Conservation (phyloP, 192 early-diverging fungal genomes). For the Gryganskiella cystojenkinii region DNA sequence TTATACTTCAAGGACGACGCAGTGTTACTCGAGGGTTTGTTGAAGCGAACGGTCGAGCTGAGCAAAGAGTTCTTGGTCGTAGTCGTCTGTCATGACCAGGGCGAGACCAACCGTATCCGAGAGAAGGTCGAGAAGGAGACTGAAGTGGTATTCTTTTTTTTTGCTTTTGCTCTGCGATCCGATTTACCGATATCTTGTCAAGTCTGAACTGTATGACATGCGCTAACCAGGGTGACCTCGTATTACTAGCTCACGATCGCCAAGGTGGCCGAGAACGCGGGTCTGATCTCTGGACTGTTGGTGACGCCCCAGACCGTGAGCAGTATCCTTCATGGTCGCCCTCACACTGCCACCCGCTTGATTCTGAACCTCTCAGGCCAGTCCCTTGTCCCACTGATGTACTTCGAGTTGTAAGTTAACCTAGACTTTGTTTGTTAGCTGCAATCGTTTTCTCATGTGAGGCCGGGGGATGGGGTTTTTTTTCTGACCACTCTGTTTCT, state of each 20-base stretch:
- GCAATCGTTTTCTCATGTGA: neutral
- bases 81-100: constrained; percentile 19
- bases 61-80: constrained; percentile 20
- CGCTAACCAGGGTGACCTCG: no score
- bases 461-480: neutral
- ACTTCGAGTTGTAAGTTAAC: constrained; percentile 24
- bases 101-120: neutral
- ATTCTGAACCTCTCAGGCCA: constrained; percentile 20
- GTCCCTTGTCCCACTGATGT: neutral
- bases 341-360: constrained; percentile 11
- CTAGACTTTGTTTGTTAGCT: neutral
- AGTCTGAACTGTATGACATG: no score
- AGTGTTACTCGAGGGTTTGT: neutral
- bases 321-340: neutral
- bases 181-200: no score
- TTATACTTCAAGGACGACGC: constrained; percentile 4
- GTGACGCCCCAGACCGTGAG: constrained; percentile 1
- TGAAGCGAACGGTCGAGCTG: constrained; percentile 12
- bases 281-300: constrained; percentile 8
- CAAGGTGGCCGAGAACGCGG: neutral
- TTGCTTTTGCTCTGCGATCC: no score
- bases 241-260: neutral
- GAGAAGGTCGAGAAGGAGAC: neutral
- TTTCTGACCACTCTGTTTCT: neutral
- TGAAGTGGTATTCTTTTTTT: constrained; percentile 1